These are phyloP conservation scores for Vitis hybrid DNA, from an alignment of 177 flowering plant genomes.

Conservation along the genomic window DNA sequence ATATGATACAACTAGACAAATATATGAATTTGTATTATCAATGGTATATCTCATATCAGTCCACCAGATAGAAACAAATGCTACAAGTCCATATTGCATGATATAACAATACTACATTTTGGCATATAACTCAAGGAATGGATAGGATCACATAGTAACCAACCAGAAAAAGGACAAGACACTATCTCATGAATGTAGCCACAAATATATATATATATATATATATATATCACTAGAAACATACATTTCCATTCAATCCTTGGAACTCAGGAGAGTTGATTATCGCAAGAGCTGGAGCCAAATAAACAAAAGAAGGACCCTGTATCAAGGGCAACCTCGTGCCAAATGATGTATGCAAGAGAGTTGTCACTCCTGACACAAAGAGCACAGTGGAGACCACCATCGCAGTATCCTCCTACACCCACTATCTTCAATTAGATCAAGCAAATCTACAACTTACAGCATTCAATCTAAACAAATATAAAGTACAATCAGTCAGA, in stretches of 20 bases:
- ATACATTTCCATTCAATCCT: conserved; percentile 74
- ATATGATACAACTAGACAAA: too few relatives aligned
- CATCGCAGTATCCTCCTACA: conserved; percentile 89
- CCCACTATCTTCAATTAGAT: conserved; percentile 34
- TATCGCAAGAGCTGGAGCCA: conserved; percentile 91
- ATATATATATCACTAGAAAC: conserved; percentile 14
- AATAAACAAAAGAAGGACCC: conserved; percentile 92
- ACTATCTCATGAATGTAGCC: not conserved
- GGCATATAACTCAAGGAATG: too few relatives aligned
- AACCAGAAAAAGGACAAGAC: not conserved
- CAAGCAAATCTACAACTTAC: conserved; percentile 13
- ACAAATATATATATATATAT: not conserved
- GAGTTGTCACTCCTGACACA: conserved; percentile 86
- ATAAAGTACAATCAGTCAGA: not conserved
- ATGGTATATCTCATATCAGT: too few relatives aligned
- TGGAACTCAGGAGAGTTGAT: conserved; percentile 87
- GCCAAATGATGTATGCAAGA: conserved; percentile 82
- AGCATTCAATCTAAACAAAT: not conserved
- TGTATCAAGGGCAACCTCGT: conserved; percentile 94
- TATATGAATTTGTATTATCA: too few relatives aligned
- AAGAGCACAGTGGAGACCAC: conserved; percentile 92
- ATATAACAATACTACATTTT: too few relatives aligned
- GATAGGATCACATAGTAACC: too few relatives aligned
- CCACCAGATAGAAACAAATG: too few relatives aligned
- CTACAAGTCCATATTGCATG: too few relatives aligned